A percentile compares a stretch with the other conserved stretches of the same genome.
Evolutionary conservation across 2,329 filamentous ascomycete species (phyloP).

Genomic region (Talaromyces piceae): DNA sequence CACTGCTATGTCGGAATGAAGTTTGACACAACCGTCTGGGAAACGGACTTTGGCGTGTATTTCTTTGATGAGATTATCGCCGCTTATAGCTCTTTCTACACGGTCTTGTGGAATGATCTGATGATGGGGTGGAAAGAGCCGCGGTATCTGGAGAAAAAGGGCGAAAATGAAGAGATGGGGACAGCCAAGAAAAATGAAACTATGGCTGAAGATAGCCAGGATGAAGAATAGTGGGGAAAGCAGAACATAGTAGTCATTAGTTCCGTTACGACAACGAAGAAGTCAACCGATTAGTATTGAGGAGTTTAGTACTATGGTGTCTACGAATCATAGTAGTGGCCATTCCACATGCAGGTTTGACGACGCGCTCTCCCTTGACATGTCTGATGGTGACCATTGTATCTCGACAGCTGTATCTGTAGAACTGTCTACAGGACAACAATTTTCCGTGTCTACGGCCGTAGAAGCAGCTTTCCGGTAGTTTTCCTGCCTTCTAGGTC

Average conservation of each 20-base stretch:
- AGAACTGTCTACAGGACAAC: neutral
- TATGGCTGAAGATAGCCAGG: neutral
- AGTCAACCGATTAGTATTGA: no score
- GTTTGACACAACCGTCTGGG: conserved; percentile 48
- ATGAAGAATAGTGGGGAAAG: conserved; percentile 1
- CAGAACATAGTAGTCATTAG: no score
- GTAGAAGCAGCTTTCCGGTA: conserved; percentile 73
- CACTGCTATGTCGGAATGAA: conserved; percentile 60
- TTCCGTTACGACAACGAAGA: no score
- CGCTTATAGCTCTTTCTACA: conserved; percentile 56
- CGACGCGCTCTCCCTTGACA: no score
- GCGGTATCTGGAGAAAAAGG: conserved; percentile 9
- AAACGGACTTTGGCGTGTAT: conserved; percentile 52
- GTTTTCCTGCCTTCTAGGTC: conserved; percentile 79
- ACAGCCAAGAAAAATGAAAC: conserved; percentile 3
- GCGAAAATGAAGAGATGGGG: conserved; percentile 10
- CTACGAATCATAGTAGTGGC: no score
- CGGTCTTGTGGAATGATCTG: conserved; percentile 59
- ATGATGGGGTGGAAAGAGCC: conserved; percentile 62
- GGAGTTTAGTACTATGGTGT: no score
- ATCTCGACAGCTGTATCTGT: neutral
- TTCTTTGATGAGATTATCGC: conserved; percentile 56
- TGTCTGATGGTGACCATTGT: no score
- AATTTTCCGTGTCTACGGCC: conserved; percentile 33
- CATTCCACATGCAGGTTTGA: no score